Base-by-base conservation (phyloP, 31 red algal genomes). In the Odonthalia washingtoniensis region DNA sequence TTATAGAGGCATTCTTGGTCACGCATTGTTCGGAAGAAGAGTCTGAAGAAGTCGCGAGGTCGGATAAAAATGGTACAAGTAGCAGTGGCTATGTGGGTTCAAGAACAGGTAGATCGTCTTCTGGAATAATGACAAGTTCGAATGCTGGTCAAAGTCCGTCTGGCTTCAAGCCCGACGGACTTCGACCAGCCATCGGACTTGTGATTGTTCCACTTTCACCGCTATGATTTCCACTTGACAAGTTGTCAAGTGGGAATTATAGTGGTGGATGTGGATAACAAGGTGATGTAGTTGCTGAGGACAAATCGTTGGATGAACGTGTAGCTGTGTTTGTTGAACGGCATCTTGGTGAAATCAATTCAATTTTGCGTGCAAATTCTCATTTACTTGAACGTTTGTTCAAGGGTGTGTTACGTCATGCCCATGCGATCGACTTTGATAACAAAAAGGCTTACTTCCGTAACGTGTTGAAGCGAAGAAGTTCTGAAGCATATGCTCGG, bases 391-490 rank as follows among this genome's bases (percentile, higher is more conserved):
- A 96, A 5, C 82, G 78, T n/a, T 87, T 79, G 24, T 94, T 98
- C 77, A 90, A 88, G 34, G 81, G 87, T 62, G 84, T 91, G 27
- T 46, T 99, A 43, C 57, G 79, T 62, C 93, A 96, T 45, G 85
- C 94, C 1, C 94, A 95, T 37, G 90, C 88, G 5, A 86, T 99
- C 64, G 97, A 99, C 60, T 99, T 99, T 53, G 97, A 99, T 53
- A 99, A 99, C 94, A 99, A 99, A 86, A 94, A 94, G 70, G 75
- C 94, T 14, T 99, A 91, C 81, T 99, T 99, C 72, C 52, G 97
- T 18, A 91, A 81, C 52, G 87, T 88, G 1, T 81, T 99, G 33
- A n/a, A n/a, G n/a, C n/a, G n/a, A n/a, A n/a, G n/a, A n/a, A n/a
- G n/a, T n/a, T n/a, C n/a, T n/a, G n/a, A 86, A 74, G 39, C 46